Percentiles rank a stretch among this genome's conserved stretches.
Conservation (phyloP, 352 stramenopile genomes). For the Pythium myriotylum region DNA sequence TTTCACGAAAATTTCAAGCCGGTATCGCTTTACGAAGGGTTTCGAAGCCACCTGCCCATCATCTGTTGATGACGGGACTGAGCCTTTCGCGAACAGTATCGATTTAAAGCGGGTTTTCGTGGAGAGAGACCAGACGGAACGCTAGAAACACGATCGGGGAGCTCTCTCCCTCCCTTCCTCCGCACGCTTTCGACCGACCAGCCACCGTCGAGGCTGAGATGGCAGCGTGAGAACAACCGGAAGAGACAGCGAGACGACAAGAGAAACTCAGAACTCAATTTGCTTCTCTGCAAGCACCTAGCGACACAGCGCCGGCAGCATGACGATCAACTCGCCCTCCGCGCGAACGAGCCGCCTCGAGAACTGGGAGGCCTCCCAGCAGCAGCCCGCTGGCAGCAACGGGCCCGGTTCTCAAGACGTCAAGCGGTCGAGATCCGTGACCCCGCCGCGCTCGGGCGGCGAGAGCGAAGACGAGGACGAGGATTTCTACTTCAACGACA, state of each 20-base stretch:
- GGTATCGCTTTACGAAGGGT: neutral
- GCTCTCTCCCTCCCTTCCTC: conserved; percentile 11
- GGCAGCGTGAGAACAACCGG: conserved; percentile 1
- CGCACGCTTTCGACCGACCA: neutral
- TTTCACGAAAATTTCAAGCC: conserved; percentile 5
- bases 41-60: neutral
- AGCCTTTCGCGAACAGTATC: neutral
- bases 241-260: conserved; percentile 2
- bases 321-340: conserved; percentile 17
- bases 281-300: neutral
- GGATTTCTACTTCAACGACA: conserved; percentile 20
- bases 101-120: neutral
- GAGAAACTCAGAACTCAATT: conserved; percentile 14
- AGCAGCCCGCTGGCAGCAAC: conserved; percentile 12
- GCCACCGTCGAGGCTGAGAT: neutral
- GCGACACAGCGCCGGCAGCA: neutral
- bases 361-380: conserved; percentile 16
- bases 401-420: neutral
- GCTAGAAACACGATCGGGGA: neutral
- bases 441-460: conserved; percentile 19
- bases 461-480: conserved; percentile 25
- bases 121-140: conserved; percentile 11
- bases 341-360: conserved; percentile 20
- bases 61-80: conserved; percentile 2
- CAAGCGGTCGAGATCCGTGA: conserved; percentile 1